These are phyloP conservation scores for Colletotrichum sp. DNA, from an alignment of 2,329 filamentous ascomycete species.

Conservation along the genomic window DNA sequence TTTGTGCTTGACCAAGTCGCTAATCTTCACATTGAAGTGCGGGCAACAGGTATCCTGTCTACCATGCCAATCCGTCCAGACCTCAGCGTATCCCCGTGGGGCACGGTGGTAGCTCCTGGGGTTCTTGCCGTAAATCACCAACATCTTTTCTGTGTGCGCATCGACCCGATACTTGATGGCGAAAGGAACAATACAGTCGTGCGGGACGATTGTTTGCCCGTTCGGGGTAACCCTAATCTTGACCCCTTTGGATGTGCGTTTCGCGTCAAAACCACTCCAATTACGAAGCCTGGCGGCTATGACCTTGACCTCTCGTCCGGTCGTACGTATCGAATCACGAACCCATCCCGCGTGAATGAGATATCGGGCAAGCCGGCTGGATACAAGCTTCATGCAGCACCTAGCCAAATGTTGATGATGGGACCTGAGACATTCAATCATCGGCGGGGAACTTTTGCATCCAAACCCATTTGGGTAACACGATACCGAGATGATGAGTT, in stretches of 20 bases:
- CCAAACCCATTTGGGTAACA: slow-evolving; percentile 63
- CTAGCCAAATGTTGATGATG: slow-evolving; percentile 55
- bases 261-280: not conserved
- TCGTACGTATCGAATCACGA: slow-evolving; percentile 52
- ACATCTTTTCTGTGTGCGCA: slow-evolving; percentile 67
- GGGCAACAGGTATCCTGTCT: slow-evolving; percentile 48
- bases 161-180: slow-evolving; percentile 49
- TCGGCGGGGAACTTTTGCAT: slow-evolving; percentile 63
- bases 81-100: slow-evolving; percentile 52
- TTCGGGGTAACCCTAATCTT: slow-evolving; percentile 33
- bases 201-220: slow-evolving; percentile 42
- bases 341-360: slow-evolving; percentile 56
- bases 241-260: not conserved
- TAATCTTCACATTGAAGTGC: slow-evolving; percentile 35
- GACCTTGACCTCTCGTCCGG: not conserved
- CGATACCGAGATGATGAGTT: slow-evolving; percentile 63
- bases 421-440: slow-evolving; percentile 57
- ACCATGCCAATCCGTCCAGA: slow-evolving; percentile 55
- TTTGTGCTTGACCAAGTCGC: slow-evolving; percentile 59
- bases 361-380: slow-evolving; percentile 58
- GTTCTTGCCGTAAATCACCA: slow-evolving; percentile 71
- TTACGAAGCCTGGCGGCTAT: not conserved
- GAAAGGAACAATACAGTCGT: slow-evolving; percentile 49
- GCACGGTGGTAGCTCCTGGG: slow-evolving; percentile 67
- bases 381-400: slow-evolving; percentile 59